phyloP scores from a whole-genome alignment of 768 basidiomycete species.

The Rhodotorula paludigena region DNA sequence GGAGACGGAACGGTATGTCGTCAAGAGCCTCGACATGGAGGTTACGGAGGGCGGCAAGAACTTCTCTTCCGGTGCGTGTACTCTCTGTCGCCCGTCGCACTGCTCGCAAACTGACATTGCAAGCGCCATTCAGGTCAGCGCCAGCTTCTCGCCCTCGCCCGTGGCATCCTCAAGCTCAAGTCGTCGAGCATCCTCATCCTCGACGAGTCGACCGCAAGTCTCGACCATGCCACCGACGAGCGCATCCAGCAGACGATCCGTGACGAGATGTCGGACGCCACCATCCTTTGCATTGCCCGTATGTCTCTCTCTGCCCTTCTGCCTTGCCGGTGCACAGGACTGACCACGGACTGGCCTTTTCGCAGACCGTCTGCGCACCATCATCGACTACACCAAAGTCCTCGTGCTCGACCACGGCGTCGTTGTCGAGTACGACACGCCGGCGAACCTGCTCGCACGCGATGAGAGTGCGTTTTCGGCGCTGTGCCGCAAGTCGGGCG shows the following conservation, averaged over 20 bases:
- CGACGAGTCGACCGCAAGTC: constrained; percentile 43
- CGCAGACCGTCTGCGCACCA: constrained; percentile 39
- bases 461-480: constrained; percentile 57
- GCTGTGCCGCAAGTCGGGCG: constrained; percentile 40
- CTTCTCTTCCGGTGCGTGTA: constrained; percentile 39
- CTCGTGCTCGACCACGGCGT: constrained; percentile 59
- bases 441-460: constrained; percentile 55
- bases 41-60: constrained; percentile 43
- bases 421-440: constrained; percentile 71
- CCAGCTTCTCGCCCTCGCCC: constrained; percentile 44
- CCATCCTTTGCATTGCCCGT: constrained; percentile 81
- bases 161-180: constrained; percentile 42
- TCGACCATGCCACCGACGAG: constrained; percentile 42
- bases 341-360: neutral
- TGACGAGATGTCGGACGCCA: constrained; percentile 64
- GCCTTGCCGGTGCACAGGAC: neutral
- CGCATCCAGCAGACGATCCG: constrained; percentile 67
- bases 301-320: constrained; percentile 51
- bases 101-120: too few relatives aligned
- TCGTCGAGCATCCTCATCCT: constrained; percentile 42
- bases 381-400: constrained; percentile 50
- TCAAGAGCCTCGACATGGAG: constrained; percentile 36
- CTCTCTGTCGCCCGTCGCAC: neutral
- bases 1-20: constrained; percentile 21
- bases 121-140: constrained; percentile 42